phyloP scores from a whole-genome alignment of 2,329 filamentous ascomycete genomes.

The Xylaria sp. region DNA sequence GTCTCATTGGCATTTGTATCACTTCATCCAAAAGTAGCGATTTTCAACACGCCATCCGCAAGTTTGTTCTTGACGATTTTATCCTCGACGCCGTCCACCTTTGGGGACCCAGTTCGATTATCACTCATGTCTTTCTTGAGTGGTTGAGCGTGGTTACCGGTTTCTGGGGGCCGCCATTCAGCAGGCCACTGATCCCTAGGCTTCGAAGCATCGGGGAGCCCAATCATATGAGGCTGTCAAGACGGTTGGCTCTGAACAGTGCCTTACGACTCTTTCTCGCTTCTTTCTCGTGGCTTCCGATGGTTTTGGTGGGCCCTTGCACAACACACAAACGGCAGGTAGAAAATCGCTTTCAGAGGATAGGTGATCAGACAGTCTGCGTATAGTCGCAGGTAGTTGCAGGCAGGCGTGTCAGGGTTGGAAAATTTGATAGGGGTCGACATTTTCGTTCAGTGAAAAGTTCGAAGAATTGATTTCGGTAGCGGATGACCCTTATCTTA shows the following conservation, averaged over 20 bases:
- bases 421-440: constrained; percentile 6
- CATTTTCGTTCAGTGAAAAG: background rate
- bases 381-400: background rate
- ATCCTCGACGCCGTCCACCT: background rate
- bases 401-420: constrained; percentile 8
- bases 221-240: background rate
- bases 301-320: background rate
- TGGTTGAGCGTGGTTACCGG: background rate
- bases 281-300: background rate
- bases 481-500: background rate
- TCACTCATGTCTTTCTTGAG: background rate
- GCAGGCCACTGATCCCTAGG: constrained; percentile 3
- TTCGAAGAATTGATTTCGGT: background rate
- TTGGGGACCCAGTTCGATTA: no score
- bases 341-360: constrained; percentile 7
- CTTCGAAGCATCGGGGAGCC: no score
- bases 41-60: constrained; percentile 13
- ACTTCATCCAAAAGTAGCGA: background rate
- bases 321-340: constrained; percentile 8
- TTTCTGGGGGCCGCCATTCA: background rate
- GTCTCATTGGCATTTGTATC: background rate
- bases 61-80: constrained; percentile 4
- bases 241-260: background rate
- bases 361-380: constrained; percentile 11
- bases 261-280: background rate